Percentiles rank a stretch among this genome's conserved stretches.
Evolutionary conservation across 352 stramenopile genomes (phyloP).

Genomic region (Halophytophthora polymorphica): DNA sequence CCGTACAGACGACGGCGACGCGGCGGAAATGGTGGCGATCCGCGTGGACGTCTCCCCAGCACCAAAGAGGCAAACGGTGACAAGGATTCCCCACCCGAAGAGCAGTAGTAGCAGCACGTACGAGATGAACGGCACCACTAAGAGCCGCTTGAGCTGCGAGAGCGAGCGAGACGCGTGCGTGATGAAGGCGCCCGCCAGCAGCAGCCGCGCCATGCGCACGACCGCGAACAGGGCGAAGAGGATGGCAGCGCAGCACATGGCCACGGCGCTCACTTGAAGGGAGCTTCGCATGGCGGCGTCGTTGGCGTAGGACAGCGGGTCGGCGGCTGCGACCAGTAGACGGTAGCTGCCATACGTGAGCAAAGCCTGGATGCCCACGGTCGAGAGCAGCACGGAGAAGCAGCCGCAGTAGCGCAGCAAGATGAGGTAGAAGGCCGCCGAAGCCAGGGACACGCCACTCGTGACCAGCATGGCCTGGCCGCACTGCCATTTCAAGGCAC

Average conservation of each 20-base stretch:
- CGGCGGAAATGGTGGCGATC: slow-evolving; percentile 53
- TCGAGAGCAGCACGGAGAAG: slow-evolving; percentile 68
- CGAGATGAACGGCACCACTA: slow-evolving; percentile 69
- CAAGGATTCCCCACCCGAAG: slow-evolving; percentile 68
- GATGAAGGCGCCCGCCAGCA: slow-evolving; percentile 77
- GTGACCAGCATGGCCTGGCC: slow-evolving; percentile 65
- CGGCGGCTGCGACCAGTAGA: slow-evolving; percentile 42
- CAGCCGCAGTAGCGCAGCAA: slow-evolving; percentile 72
- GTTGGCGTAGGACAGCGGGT: slow-evolving; percentile 47
- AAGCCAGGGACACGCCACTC: slow-evolving; percentile 55
- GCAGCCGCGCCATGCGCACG: slow-evolving; percentile 56
- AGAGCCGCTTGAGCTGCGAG: slow-evolving; percentile 58
- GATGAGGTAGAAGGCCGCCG: slow-evolving; percentile 59
- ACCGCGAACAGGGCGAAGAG: slow-evolving; percentile 65
- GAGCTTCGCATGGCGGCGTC: slow-evolving; percentile 71
- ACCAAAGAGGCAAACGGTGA: slow-evolving; percentile 76
- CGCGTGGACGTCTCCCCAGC: slow-evolving; percentile 57
- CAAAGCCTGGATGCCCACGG: slow-evolving; percentile 53
- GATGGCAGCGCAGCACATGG: slow-evolving; percentile 57
- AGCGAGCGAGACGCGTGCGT: slow-evolving; percentile 68
- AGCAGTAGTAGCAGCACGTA: slow-evolving; percentile 62
- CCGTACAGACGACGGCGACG: slow-evolving; percentile 40
- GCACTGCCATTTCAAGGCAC: slow-evolving; percentile 27
- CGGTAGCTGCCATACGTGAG: slow-evolving; percentile 66
- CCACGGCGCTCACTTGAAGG: slow-evolving; percentile 53